phyloP scores from a whole-genome alignment of 2,329 filamentous ascomycete species.

The Colletotrichum phormii region DNA sequence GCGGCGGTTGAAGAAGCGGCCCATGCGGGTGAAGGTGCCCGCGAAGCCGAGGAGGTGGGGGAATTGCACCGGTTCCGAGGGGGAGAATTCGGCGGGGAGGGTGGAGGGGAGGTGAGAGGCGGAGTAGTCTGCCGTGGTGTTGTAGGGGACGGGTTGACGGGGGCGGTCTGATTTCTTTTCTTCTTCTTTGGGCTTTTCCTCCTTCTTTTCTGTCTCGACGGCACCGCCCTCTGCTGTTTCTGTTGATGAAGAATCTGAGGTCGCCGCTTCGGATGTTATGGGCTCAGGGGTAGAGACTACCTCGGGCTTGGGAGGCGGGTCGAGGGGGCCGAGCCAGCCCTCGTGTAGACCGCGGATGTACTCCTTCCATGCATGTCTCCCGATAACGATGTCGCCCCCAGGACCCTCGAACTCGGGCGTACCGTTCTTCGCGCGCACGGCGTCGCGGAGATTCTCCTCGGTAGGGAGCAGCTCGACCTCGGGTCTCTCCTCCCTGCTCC shows the following conservation, averaged over 20 bases:
- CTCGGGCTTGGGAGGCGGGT: constrained; percentile 62
- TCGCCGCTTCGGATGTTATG: background rate
- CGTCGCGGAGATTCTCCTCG: constrained; percentile 71
- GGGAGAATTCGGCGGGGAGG: constrained; percentile 78
- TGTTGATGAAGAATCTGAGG: constrained; percentile 42
- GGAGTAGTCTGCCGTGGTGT: constrained; percentile 78
- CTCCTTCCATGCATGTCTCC: constrained; percentile 96
- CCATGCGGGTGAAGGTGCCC: constrained; percentile 87
- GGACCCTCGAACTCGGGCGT: constrained; percentile 79
- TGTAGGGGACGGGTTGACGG: constrained; percentile 78
- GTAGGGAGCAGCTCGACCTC: constrained; percentile 61
- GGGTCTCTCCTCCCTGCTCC: constrained; percentile 67
- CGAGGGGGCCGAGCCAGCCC: constrained; percentile 91
- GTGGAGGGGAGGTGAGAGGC: constrained; percentile 71
- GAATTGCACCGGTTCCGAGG: constrained; percentile 78
- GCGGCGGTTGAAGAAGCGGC: constrained; percentile 88
- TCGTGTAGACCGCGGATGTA: constrained; percentile 94
- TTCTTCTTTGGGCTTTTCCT: constrained; percentile 56
- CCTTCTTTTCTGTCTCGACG: constrained; percentile 32
- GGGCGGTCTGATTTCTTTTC: constrained; percentile 68
- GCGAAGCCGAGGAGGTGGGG: constrained; percentile 94
- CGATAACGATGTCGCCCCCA: constrained; percentile 88
- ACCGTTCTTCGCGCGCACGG: constrained; percentile 73
- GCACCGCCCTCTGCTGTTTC: constrained; percentile 37
- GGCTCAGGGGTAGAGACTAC: constrained; percentile 40